These are phyloP conservation scores for Skeletonema tropicum DNA, from an alignment of 108 stramenopile species.

Conservation along the genomic window DNA sequence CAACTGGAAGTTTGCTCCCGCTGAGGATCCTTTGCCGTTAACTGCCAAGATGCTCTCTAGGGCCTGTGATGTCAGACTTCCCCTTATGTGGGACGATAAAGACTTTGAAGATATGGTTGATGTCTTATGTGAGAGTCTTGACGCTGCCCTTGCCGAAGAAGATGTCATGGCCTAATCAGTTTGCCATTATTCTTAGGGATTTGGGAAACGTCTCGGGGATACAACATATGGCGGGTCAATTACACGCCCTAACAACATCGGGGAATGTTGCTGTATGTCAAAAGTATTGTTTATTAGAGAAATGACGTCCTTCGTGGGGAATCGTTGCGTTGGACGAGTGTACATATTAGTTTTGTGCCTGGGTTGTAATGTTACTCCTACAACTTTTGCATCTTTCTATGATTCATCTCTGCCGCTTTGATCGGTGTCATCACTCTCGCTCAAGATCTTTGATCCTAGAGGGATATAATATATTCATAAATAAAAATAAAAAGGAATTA, in stretches of 20 bases:
- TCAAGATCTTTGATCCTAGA: constrained; percentile 4
- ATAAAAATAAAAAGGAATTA: not conserved
- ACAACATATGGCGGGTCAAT: constrained; percentile 2
- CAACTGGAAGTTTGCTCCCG: constrained; percentile 92
- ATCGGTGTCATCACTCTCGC: not conserved
- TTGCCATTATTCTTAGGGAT: not conserved
- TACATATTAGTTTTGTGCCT: not conserved
- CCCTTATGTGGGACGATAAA: constrained; percentile 88
- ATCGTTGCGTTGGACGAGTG: not conserved
- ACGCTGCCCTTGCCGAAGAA: constrained; percentile 48
- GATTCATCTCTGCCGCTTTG: constrained; percentile 7
- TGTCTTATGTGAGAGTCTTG: constrained; percentile 73
- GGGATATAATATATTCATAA: not conserved
- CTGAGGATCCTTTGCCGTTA: constrained; percentile 77
- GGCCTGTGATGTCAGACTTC: constrained; percentile 89
- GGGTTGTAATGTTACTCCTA: not conserved
- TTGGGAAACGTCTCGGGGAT: not conserved
- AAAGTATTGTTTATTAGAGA: constrained; percentile 1
- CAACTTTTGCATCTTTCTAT: not conserved
- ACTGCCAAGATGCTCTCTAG: constrained; percentile 82
- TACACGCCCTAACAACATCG: not conserved
- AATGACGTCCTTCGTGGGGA: not conserved
- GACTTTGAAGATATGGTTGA: constrained; percentile 85
- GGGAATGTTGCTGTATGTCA: not conserved
- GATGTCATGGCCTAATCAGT: not conserved